A percentile compares a stretch with the other conserved stretches of the same genome.
phyloP scores from a whole-genome alignment of 192 early-diverging fungal species.

The Rhizophlyctis rosea region DNA sequence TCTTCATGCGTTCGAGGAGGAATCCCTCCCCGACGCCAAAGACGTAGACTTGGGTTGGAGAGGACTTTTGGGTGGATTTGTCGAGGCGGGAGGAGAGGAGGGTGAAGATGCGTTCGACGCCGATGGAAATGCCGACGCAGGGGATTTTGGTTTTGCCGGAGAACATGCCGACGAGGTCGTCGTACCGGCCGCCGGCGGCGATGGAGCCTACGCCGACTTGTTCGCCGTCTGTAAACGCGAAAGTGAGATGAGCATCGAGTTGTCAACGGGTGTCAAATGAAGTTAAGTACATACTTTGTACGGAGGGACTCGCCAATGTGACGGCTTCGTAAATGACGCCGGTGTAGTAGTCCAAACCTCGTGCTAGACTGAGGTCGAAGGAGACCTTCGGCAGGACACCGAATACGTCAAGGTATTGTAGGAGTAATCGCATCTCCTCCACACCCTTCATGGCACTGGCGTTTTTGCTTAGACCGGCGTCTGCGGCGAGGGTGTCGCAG shows the following conservation, averaged over 20 bases:
- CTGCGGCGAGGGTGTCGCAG: conserved; percentile 63
- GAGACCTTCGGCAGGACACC: conserved; percentile 68
- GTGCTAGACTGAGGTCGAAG: conserved; percentile 93
- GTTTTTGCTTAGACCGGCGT: conserved; percentile 65
- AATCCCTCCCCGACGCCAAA: conserved; percentile 76
- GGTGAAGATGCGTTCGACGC: conserved; percentile 94
- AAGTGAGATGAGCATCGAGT: background rate
- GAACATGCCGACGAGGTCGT: conserved; percentile 96
- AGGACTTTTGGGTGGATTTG: conserved; percentile 52
- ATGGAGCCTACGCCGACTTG: conserved; percentile 89
- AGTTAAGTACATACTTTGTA: conserved; percentile 18
- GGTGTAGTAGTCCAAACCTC: conserved; percentile 98
- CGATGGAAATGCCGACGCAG: conserved; percentile 93
- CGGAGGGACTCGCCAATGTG: conserved; percentile 22
- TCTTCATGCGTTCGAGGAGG: conserved; percentile 84
- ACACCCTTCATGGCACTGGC: conserved; percentile 73
- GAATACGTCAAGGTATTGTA: conserved; percentile 82
- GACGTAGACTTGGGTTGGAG: conserved; percentile 81
- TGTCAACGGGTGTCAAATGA: background rate
- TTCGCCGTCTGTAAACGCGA: conserved; percentile 57
- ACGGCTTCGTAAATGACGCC: conserved; percentile 99
- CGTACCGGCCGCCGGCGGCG: conserved; percentile 96
- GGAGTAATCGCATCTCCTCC: conserved; percentile 80
- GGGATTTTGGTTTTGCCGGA: conserved; percentile 75
- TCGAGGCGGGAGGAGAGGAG: conserved; percentile 39